These are phyloP conservation scores for Beverwykella pulmonaria DNA, from an alignment of 495 filamentous ascomycete genomes.

Conservation along the genomic window DNA sequence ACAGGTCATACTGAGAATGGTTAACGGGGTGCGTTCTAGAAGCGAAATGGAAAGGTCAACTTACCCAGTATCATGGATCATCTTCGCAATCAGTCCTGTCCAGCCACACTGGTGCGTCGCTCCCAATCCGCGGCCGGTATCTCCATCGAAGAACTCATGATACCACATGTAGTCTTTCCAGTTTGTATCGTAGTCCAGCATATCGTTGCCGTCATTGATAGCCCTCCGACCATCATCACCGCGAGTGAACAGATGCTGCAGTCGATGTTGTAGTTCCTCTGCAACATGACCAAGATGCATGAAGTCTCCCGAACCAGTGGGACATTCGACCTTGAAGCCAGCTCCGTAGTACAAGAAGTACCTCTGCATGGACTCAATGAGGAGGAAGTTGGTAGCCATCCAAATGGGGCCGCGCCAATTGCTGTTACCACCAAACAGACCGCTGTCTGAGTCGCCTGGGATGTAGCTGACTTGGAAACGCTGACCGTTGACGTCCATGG, in stretches of 20 bases:
- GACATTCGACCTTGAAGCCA: conserved; percentile 85
- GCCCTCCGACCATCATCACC: conserved; percentile 83
- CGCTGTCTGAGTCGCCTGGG: conserved; percentile 90
- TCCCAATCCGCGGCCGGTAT: conserved; percentile 83
- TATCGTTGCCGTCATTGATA: conserved; percentile 77
- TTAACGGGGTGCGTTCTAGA: conserved; percentile 3
- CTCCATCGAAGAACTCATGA: conserved; percentile 96
- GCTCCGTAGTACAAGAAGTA: conserved; percentile 97
- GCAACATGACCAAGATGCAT: conserved; percentile 98
- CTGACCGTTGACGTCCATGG: conserved; percentile 95
- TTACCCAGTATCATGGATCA: conserved; percentile 96
- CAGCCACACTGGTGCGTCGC: conserved; percentile 95
- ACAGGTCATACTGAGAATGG: conserved; percentile 69
- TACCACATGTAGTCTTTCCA: conserved; percentile 96
- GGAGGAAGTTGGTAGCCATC: conserved; percentile 93
- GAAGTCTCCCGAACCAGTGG: conserved; percentile 87
- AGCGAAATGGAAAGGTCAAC: conserved; percentile 35
- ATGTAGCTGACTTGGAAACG: conserved; percentile 87
- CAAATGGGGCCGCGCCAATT: conserved; percentile 96
- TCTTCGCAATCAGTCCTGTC: conserved; percentile 94
- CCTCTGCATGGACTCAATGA: conserved; percentile 86
- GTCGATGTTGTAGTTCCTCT: conserved; percentile 91
- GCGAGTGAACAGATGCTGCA: conserved; percentile 87
- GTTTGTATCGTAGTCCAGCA: conserved; percentile 84
- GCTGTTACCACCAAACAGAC: conserved; percentile 93